Base-by-base conservation (phyloP, 1,139 yeast species). In the Yamadazyma oceani region DNA sequence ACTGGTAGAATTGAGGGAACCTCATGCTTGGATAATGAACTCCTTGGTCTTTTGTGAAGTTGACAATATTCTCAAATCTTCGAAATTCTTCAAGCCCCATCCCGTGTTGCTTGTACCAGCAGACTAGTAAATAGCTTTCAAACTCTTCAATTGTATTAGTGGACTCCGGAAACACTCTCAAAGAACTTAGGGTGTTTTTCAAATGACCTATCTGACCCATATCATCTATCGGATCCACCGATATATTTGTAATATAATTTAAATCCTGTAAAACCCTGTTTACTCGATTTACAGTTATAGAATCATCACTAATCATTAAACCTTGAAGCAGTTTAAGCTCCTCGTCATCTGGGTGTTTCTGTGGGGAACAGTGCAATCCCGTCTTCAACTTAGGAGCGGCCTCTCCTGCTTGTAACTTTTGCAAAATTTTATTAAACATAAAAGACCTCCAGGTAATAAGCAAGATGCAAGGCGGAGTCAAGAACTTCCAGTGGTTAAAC, bases 1-100 rank as follows among this genome's bases (percentile, higher is more conserved):
- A 46, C 11, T 46, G 39, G 42, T 61, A 58, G 42, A 61, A 60
- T 16, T 40, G 35, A 3, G 64, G 65, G 39, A 58, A 62, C 32
- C 58, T 36, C 13, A 62, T 42, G 12, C 49, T 50, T 2, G 66
- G 65, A 14, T 57, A 53, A 16, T 50, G 48, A 1, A 64, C 55
- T 22, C 51, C 52, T 23, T 48, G 39, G 17, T 47, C 46, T 50
- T 26, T 42, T 43, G n/a, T 43, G 24, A 50, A 45, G 6, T 38
- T 29, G n/a, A 43, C 47, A 10, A 54, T 37, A 35, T 54, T 57
- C 38, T 60, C 66, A 44, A 58, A 60, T n/a, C 34, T 31, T 30
- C 37, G 40, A 35, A 48, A 54, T 5, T 42, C 41, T 12, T 41
- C 39, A 11, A 50, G 13, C 14, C 9, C 15, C 32, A 34, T 14